Base-by-base conservation (phyloP, 257 asterid species). In the Catharanthus roseus region DNA sequence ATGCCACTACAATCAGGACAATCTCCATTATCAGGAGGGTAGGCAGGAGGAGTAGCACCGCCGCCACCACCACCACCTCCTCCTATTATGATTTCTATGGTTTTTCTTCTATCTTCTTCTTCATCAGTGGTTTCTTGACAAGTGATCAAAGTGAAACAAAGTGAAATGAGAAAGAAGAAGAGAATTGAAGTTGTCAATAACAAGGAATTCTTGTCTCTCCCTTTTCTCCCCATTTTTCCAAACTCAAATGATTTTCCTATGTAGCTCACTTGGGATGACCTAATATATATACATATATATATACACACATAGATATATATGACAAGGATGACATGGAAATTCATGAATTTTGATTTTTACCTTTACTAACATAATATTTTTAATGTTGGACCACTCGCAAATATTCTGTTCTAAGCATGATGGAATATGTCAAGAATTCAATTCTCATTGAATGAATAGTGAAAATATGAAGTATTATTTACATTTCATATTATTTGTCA, bases 41-140 rank as follows among this genome's bases (percentile, higher is more conserved):
- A 29, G n/a, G n/a, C n/a, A n/a, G n/a, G n/a, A n/a, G n/a, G n/a
- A n/a, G n/a, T n/a, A n/a, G n/a, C n/a, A n/a, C n/a, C n/a, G n/a
- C n/a, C n/a, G n/a, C n/a, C n/a, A n/a, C n/a, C n/a, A n/a, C n/a
- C n/a, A 68, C 81, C n/a, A 26, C 47, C 72, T 1, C 78, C 82
- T 0, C 89, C 89, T 18, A 81, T 81, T 18, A 70, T 21, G 68
- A 84, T 74, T 51, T 84, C 84, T 3, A 80, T 77, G 6, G 82
- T 11, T 34, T 80, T 24, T 70, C 80, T 81, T 19, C 66, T n/a
- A 56, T 42, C 75, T 3, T 49, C 34, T 13, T 2, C 4, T 54
- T 0, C 41, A 36, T 72, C 68, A 15, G 24, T 63, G 51, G 61
- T 73, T 13, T 70, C 82, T 50, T 38, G 53, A 61, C 67, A 55